Conservation (phyloP, 768 basidiomycete genomes). For the Russula earlei region DNA sequence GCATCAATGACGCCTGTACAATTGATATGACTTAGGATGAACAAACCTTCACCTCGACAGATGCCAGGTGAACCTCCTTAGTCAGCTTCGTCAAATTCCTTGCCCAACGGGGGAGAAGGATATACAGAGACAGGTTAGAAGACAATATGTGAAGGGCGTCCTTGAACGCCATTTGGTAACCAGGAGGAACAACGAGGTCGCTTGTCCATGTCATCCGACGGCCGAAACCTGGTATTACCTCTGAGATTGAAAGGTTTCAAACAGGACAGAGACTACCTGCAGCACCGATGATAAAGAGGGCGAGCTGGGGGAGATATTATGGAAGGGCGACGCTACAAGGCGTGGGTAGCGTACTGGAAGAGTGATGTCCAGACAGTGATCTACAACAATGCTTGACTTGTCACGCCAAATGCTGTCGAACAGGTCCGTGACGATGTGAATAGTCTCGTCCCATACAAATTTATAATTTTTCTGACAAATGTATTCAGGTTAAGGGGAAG, state of each 20-base stretch:
- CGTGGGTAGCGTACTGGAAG: slow-evolving; percentile 33
- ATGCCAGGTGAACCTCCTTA: slow-evolving; percentile 30
- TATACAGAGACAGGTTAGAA: slow-evolving; percentile 29
- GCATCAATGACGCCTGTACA: not conserved
- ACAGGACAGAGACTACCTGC: slow-evolving; percentile 27
- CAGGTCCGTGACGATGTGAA: slow-evolving; percentile 26
- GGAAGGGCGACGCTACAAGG: not conserved
- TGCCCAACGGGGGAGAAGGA: slow-evolving; percentile 34
- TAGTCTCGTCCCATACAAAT: slow-evolving; percentile 33
- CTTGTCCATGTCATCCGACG: slow-evolving; percentile 41
- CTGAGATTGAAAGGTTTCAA: not conserved
- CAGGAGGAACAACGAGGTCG: slow-evolving; percentile 30
- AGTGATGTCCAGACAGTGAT: slow-evolving; percentile 44
- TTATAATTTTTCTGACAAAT: slow-evolving; percentile 27
- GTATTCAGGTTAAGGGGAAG: not conserved
- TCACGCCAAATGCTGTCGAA: slow-evolving; percentile 39
- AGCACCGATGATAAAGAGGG: slow-evolving; percentile 44
- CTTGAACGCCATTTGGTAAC: slow-evolving; percentile 41
- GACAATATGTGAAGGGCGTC: slow-evolving; percentile 38
- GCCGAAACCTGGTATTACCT: slow-evolving; percentile 34
- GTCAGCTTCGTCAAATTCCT: slow-evolving; percentile 30
- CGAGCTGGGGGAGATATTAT: slow-evolving; percentile 30
- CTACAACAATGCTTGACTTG: slow-evolving; percentile 31
- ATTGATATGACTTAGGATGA: not conserved
- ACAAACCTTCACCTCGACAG: slow-evolving; percentile 36